Evolutionary conservation across 116 monocot genomes (phyloP).

Genomic region (Iris pallida): DNA sequence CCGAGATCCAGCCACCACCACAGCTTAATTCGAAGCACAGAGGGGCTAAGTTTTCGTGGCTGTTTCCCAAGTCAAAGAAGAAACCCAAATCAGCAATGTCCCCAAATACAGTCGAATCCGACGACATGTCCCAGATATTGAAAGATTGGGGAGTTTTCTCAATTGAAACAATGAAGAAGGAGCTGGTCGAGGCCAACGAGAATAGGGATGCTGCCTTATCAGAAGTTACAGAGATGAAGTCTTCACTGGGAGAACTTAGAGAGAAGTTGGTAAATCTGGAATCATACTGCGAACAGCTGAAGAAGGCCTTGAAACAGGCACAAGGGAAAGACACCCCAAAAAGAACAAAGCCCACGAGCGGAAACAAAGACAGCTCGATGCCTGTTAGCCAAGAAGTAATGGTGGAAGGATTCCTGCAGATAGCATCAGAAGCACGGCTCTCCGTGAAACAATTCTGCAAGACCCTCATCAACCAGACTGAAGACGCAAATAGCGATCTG

Average conservation of each 20-base stretch:
- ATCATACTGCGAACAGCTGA: constrained; percentile 70
- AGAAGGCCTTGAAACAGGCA: constrained; percentile 60
- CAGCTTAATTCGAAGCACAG: constrained; percentile 32
- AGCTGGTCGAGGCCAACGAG: constrained; percentile 66
- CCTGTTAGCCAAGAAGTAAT: constrained; percentile 92
- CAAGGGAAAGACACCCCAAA: constrained; percentile 45
- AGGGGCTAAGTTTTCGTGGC: constrained; percentile 60
- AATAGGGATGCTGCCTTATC: constrained; percentile 59
- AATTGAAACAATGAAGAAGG: constrained; percentile 72
- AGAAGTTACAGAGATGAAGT: constrained; percentile 73
- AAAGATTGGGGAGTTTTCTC: constrained; percentile 71
- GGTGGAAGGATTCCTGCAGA: constrained; percentile 87
- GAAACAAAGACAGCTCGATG: constrained; percentile 39
- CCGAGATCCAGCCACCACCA: constrained; percentile 14
- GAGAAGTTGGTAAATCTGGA: constrained; percentile 64
- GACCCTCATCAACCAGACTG: constrained; percentile 47
- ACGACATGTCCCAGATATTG: constrained; percentile 69
- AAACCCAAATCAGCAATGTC: constrained; percentile 65
- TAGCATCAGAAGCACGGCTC: constrained; percentile 77
- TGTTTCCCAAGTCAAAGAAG: constrained; percentile 61
- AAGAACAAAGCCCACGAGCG: constrained; percentile 43
- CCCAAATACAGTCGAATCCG: constrained; percentile 53
- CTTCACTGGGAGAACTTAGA: constrained; percentile 57
- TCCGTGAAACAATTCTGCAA: constrained; percentile 89
- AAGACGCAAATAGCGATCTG: constrained; percentile 39